These are phyloP conservation scores for Austroboletus eburneus DNA, from an alignment of 768 basidiomycete species.

Conservation along the genomic window DNA sequence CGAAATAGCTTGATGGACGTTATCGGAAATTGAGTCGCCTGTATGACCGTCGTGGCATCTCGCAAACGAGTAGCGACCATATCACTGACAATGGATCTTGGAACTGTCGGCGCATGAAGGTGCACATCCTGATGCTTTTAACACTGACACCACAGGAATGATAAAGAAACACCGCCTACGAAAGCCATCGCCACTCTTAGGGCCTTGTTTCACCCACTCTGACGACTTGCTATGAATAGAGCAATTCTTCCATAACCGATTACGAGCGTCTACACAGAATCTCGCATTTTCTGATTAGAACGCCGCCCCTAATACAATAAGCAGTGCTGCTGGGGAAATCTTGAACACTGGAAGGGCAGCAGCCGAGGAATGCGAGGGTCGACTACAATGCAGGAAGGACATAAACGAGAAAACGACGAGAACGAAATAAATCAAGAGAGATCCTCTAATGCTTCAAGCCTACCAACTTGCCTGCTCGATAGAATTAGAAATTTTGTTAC, in stretches of 20 bases:
- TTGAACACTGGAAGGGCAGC: background rate
- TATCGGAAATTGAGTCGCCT: constrained; percentile 13
- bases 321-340: background rate
- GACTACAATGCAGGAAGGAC: constrained; percentile 8
- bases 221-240: no score
- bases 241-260: background rate
- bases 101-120: no score
- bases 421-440: constrained; percentile 18
- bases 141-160: no score
- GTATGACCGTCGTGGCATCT: constrained; percentile 2
- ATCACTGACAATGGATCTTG: no score
- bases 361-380: constrained; percentile 1
- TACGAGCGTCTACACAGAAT: background rate
- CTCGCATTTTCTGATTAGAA: background rate
- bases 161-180: no score
- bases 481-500: constrained; percentile 5
- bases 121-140: no score
- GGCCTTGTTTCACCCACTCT: no score
- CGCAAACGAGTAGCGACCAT: background rate
- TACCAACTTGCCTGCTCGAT: constrained; percentile 40
- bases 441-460: constrained; percentile 47
- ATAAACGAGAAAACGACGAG: background rate
- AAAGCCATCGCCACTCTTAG: no score
- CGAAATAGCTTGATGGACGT: constrained; percentile 17
- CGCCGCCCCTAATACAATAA: background rate